phyloP scores from a whole-genome alignment of 805 yeast genomes.

The Yamadazyma nakazawae region DNA sequence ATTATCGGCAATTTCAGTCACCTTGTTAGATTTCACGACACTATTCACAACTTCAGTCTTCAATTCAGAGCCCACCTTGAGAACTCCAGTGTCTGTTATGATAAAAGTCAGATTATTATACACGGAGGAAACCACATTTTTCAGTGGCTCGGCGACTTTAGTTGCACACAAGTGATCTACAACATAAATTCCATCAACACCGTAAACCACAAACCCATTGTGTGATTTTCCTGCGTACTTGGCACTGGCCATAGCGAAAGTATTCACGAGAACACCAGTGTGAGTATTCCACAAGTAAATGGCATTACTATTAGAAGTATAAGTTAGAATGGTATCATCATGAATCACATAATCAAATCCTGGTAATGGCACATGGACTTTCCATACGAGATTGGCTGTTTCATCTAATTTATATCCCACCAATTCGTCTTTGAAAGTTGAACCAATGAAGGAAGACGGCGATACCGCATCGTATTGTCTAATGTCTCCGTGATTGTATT shows the following conservation, averaged over 20 bases:
- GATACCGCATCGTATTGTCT: constrained; percentile 3
- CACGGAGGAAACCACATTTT: constrained; percentile 5
- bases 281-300: constrained; percentile 5
- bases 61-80: neutral
- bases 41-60: neutral
- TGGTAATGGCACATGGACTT: constrained; percentile 4
- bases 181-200: neutral
- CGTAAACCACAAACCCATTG: constrained; percentile 7
- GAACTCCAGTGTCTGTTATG: constrained; percentile 6
- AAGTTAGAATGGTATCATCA: neutral
- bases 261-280: constrained; percentile 1
- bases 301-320: neutral
- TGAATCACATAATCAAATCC: neutral
- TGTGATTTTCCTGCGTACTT: neutral
- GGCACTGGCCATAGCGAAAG: neutral
- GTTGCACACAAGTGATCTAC: neutral
- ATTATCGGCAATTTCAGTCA: neutral
- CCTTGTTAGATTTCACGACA: constrained; percentile 3
- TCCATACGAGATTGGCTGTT: constrained; percentile 6
- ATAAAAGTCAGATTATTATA: constrained; percentile 5
- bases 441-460: neutral
- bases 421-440: neutral
- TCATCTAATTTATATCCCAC: constrained; percentile 1
- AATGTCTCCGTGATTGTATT: constrained; percentile 9
- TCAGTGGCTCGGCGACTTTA: neutral